These are phyloP conservation scores for Fusarium tupiense DNA, from an alignment of 2,329 filamentous ascomycete species.

Conservation along the genomic window DNA sequence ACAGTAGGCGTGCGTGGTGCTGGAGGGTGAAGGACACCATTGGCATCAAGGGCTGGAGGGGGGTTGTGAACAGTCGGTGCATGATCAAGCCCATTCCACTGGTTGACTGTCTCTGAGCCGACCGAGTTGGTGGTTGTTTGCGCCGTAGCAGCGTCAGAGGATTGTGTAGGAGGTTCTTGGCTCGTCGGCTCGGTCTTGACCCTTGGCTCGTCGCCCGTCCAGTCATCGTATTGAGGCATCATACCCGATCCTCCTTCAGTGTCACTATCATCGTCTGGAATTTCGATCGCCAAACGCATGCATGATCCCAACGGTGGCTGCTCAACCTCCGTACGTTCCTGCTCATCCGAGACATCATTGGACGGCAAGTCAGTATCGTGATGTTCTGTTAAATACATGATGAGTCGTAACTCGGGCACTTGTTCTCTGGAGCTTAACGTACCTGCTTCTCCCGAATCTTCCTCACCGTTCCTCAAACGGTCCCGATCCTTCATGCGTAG, in stretches of 20 bases:
- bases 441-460: background rate
- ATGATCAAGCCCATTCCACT: background rate
- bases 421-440: background rate
- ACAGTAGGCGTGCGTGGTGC: background rate
- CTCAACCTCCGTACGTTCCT: background rate
- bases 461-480: background rate
- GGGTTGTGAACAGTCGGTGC: background rate
- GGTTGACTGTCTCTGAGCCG: rapidly evolving
- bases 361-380: background rate
- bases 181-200: background rate
- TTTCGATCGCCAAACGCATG: background rate
- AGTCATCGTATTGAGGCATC: background rate
- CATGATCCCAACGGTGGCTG: background rate
- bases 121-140: too few relatives aligned
- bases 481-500: background rate
- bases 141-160: background rate
- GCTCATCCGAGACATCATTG: rapidly evolving
- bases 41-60: rapidly evolving
- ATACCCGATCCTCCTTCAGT: background rate
- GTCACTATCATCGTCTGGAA: background rate
- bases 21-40: rapidly evolving
- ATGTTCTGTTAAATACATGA: background rate
- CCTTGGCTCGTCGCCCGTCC: background rate
- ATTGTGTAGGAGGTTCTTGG: background rate
- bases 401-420: too few relatives aligned